Percentiles rank a stretch among this genome's conserved stretches.
These are phyloP conservation scores for Cyclostephanos invisitatus DNA, from an alignment of 108 stramenopile species.

Conservation along the genomic window DNA sequence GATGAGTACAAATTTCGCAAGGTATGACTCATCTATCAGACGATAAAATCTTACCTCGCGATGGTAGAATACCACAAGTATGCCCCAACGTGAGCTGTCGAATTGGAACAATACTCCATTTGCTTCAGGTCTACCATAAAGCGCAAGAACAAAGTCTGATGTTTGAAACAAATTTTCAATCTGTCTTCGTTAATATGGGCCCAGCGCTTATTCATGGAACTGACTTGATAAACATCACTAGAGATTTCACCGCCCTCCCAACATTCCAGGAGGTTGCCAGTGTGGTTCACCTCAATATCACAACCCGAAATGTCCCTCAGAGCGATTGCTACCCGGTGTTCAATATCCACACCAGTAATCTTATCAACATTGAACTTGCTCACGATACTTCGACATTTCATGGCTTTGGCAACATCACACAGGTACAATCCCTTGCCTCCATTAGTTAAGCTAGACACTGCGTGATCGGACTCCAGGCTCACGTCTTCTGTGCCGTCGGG, in stretches of 20 bases:
- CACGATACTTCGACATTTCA: slow-evolving; percentile 70
- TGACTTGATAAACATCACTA: slow-evolving; percentile 18
- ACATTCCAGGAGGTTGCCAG: slow-evolving; percentile 29
- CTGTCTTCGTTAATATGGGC: slow-evolving; percentile 66
- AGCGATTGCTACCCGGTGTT: slow-evolving; percentile 32
- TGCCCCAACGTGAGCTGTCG: slow-evolving; percentile 55
- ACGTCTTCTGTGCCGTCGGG: slow-evolving; percentile 15
- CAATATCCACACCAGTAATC: slow-evolving; percentile 62
- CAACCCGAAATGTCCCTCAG: slow-evolving; percentile 6
- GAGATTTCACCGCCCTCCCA: slow-evolving; percentile 29
- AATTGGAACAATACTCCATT: slow-evolving; percentile 39
- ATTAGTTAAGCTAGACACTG: slow-evolving; percentile 9
- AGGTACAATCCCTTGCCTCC: slow-evolving; percentile 82
- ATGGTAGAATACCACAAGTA: slow-evolving; percentile 77
- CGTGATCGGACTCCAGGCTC: background rate
- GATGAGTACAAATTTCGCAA: background rate
- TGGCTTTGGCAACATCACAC: slow-evolving; percentile 78
- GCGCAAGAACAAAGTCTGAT: slow-evolving; percentile 63
- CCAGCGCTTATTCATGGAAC: slow-evolving; percentile 57
- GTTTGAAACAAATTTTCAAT: slow-evolving; percentile 56
- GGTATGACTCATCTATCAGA: too few relatives aligned
- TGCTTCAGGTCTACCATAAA: slow-evolving; percentile 75
- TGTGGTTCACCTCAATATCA: slow-evolving; percentile 36
- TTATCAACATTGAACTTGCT: slow-evolving; percentile 64
- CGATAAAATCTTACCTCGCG: slow-evolving; percentile 35